Base-by-base conservation (phyloP, 768 basidiomycete species). In the Trichaptum fuscoviolaceum region DNA sequence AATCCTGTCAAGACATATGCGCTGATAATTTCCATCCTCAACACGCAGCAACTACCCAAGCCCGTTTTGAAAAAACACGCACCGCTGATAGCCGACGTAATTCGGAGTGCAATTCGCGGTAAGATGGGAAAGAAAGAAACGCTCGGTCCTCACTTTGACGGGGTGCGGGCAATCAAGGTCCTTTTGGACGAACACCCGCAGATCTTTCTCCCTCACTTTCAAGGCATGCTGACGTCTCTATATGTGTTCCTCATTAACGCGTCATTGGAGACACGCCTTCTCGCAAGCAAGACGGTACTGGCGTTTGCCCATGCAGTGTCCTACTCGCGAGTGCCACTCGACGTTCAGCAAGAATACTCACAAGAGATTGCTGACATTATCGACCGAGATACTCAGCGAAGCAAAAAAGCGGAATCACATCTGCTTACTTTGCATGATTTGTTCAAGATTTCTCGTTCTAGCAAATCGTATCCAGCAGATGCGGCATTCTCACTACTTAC, bases 401-500 rank as follows among this genome's bases (percentile, higher is more conserved):
- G 59, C 59, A 61, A 25, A 18, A 5, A 61, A 24, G 24, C 59
- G 5, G 30, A 61, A 17, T 12, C 59, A 17, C 2, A 61, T 2
- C 23, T 5, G 2, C 59, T 15, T 23, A 25, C 30, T 34, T 9
- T 61, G 15, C 12, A 61, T 7, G 23, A 12, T 17, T 2, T 18
- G 12, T 25, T 61, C 59, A 25, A 61, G 23, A 20, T 25, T 3
- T 25, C 59, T 25, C 24, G 59, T 25, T 34, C 25, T 18, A 25
- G 30, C 15, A 25, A 25, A 25, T 7, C 59, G 15, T 61, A 61
- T 17, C 17, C 12, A 23, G 30, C 15, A 61, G 25, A 34, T 61
- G 42, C 15, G 23, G 59, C 59, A 34, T 73, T 69, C 69, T 67
- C 65, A 15, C 63, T 72, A 26, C 64, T 61, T 24, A 64, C 68